These are phyloP conservation scores for Eucalyptus camaldulensis DNA, from an alignment of 345 rosid species.

Conservation along the genomic window DNA sequence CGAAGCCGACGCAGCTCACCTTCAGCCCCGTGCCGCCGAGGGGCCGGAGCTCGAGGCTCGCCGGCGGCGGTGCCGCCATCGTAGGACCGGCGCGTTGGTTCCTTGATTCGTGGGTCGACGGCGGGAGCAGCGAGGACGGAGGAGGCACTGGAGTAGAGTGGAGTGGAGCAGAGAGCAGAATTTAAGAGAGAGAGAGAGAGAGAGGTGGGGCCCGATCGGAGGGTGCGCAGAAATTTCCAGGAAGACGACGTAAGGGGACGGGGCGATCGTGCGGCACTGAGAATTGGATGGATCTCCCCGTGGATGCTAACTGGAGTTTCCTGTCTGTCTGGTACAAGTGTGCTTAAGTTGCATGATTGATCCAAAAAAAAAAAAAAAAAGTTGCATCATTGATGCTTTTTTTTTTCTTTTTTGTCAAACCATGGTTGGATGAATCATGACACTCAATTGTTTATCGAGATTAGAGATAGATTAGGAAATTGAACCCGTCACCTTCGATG, in stretches of 20 bases:
- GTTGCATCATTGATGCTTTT: background rate
- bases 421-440: background rate
- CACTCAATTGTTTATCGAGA: too few relatives aligned
- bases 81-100: background rate
- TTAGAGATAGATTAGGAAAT: background rate
- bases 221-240: background rate
- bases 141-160: background rate
- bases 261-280: background rate
- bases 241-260: background rate
- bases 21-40: slow-evolving; percentile 64
- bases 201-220: background rate
- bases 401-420: background rate
- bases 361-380: too few relatives aligned
- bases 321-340: background rate
- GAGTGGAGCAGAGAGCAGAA: background rate
- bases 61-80: slow-evolving; percentile 1
- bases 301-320: background rate
- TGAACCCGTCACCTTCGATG: background rate
- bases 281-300: background rate
- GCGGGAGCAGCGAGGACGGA: background rate
- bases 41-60: slow-evolving; percentile 41
- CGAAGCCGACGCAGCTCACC: slow-evolving; percentile 76
- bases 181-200: background rate
- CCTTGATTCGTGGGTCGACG: background rate
- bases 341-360: background rate